phyloP scores from a whole-genome alignment of 495 filamentous ascomycete species.

The Neurospora sp. region DNA sequence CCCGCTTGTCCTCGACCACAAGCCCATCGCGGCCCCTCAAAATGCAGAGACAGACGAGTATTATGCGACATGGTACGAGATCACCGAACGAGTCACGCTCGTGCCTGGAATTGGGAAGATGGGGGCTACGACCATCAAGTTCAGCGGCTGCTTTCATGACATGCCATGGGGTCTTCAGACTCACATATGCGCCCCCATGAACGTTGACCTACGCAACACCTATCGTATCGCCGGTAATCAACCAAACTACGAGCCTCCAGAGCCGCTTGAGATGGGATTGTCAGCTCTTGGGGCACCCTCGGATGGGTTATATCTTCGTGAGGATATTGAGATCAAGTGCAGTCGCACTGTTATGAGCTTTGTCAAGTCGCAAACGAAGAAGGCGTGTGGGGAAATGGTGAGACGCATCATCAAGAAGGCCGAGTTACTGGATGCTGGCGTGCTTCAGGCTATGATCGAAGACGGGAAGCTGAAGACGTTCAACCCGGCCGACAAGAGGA shows the following conservation, averaged over 20 bases:
- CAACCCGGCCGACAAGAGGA: conserved; percentile 33
- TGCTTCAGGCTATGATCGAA: conserved; percentile 40
- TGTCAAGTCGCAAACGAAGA: conserved; percentile 60
- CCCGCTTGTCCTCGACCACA: conserved; percentile 59
- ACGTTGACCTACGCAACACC: conserved; percentile 39
- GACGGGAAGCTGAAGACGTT: conserved; percentile 39
- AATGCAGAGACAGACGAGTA: conserved; percentile 59
- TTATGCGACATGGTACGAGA: conserved; percentile 62
- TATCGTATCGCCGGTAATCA: conserved; percentile 50
- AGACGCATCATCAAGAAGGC: conserved; percentile 59
- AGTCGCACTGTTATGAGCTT: conserved; percentile 57
- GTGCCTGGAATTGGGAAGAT: conserved; percentile 51
- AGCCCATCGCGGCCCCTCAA: conserved; percentile 50
- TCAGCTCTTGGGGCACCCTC: conserved; percentile 40
- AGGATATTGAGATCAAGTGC: conserved; percentile 66
- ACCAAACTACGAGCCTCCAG: conserved; percentile 48
- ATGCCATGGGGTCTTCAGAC: conserved; percentile 60
- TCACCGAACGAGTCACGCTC: conserved; percentile 53
- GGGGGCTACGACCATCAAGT: conserved; percentile 52
- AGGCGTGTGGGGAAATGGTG: conserved; percentile 54
- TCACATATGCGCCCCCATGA: conserved; percentile 59
- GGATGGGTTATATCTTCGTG: conserved; percentile 61
- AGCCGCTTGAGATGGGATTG: conserved; percentile 46
- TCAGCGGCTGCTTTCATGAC: conserved; percentile 69
- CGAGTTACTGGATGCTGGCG: conserved; percentile 37